Conservation (phyloP, 805 yeast species). For the Metschnikowia rubicola region DNA sequence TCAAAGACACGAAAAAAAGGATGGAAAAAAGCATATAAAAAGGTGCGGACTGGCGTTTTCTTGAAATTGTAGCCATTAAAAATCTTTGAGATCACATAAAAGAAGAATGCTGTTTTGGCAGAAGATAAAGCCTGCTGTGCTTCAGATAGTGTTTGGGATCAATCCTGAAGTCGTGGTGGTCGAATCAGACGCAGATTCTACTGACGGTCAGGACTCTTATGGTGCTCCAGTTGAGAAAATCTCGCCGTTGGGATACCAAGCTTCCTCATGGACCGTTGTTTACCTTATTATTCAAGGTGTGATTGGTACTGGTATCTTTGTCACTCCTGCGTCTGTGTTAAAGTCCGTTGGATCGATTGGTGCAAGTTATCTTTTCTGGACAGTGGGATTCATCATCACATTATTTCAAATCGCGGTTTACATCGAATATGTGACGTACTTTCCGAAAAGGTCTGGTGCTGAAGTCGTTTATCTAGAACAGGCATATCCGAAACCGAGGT, state of each 20-base stretch:
- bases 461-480: slow-evolving; percentile 40
- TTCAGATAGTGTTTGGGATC: slow-evolving; percentile 13
- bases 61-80: too few species aligned
- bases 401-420: slow-evolving; percentile 35
- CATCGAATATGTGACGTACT: slow-evolving; percentile 42
- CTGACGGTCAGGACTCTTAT: slow-evolving; percentile 17
- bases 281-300: slow-evolving; percentile 66
- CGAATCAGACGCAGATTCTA: slow-evolving; percentile 3
- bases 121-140: slow-evolving; percentile 6
- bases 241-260: slow-evolving; percentile 40
- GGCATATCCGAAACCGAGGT: slow-evolving; percentile 33
- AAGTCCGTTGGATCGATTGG: slow-evolving; percentile 43
- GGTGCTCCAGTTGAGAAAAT: slow-evolving; percentile 42
- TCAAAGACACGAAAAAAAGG: too few species aligned
- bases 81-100: too few species aligned
- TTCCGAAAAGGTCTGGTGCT: slow-evolving; percentile 33
- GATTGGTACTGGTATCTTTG: slow-evolving; percentile 75
- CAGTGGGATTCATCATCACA: slow-evolving; percentile 38
- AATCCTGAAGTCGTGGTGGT: slow-evolving; percentile 5
- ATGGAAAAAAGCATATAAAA: too few species aligned
- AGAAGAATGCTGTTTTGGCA: slow-evolving; percentile 2
- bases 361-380: slow-evolving; percentile 43
- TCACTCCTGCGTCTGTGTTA: slow-evolving; percentile 62
- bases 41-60: too few species aligned
- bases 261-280: slow-evolving; percentile 45